Conservation (phyloP, 2,329 filamentous ascomycete genomes). For the Myriangium duriaei region DNA sequence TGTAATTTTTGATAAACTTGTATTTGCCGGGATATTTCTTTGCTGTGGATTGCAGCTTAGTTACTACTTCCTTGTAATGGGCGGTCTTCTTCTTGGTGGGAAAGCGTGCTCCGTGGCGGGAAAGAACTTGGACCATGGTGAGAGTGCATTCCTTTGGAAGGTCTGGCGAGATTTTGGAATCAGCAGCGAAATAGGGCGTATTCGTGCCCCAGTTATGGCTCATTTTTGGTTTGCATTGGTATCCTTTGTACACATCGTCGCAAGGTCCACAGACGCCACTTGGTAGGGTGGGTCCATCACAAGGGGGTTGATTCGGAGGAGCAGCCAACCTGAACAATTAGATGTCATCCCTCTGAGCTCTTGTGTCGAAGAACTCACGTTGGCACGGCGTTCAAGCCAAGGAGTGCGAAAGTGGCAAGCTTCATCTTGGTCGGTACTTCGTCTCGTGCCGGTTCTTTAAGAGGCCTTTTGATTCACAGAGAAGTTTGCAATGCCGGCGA, state of each 20-base stretch:
- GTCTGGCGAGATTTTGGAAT: constrained; percentile 48
- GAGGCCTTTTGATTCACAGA: too few relatives aligned
- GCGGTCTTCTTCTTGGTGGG: constrained; percentile 57
- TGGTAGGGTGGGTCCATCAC: too few relatives aligned
- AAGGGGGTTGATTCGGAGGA: too few relatives aligned
- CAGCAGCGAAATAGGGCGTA: constrained; percentile 67
- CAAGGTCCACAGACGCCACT: too few relatives aligned
- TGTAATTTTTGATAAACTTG: constrained; percentile 58
- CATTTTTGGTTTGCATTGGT: constrained; percentile 48
- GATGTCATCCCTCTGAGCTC: too few relatives aligned
- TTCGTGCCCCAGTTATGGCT: constrained; percentile 77
- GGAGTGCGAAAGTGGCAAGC: too few relatives aligned
- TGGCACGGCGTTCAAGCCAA: too few relatives aligned
- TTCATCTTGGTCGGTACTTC: too few relatives aligned
- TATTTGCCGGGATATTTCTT: constrained; percentile 48
- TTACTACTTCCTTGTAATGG: constrained; percentile 51
- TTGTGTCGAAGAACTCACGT: too few relatives aligned
- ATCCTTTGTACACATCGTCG: constrained; percentile 31
- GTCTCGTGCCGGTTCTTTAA: too few relatives aligned
- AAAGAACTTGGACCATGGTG: constrained; percentile 70
- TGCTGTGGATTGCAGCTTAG: constrained; percentile 49
- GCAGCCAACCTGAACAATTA: too few relatives aligned
- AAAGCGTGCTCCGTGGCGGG: constrained; percentile 73
- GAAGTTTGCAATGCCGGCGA: too few relatives aligned
- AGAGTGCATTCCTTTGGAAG: constrained; percentile 57